Percentiles rank a stretch among this genome's conserved stretches.
phyloP scores from a whole-genome alignment of 345 rosid species.

The Syzygium oleosum region DNA sequence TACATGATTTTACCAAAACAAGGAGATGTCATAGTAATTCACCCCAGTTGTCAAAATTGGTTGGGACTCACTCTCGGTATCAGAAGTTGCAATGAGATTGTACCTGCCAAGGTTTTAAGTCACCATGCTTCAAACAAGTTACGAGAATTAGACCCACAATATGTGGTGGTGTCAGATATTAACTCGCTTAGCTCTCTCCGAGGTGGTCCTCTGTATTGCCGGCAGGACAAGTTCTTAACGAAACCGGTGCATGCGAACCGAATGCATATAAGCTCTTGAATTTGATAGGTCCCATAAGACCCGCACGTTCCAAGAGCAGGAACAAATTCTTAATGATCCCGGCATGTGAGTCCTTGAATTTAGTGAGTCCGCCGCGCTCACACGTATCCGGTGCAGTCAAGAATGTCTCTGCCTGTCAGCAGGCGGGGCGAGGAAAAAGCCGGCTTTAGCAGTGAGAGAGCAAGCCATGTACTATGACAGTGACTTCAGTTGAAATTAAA shows the following conservation, averaged over 20 bases:
- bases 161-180: too few species aligned
- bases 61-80: background rate
- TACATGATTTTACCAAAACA: background rate
- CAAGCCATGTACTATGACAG: background rate
- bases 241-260: background rate
- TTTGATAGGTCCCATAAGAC: background rate
- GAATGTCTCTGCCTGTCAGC: background rate
- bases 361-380: background rate
- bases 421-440: background rate
- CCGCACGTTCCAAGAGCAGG: background rate
- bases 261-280: background rate
- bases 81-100: background rate
- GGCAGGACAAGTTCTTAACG: background rate
- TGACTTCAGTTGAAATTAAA: background rate
- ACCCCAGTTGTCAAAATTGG: background rate
- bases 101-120: background rate
- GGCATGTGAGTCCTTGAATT: background rate
- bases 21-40: background rate
- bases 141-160: background rate
- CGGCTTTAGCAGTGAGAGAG: background rate
- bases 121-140: background rate
- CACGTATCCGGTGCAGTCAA: background rate
- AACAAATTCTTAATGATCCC: background rate
- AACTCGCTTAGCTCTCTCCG: background rate
- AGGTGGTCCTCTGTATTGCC: background rate